These are phyloP conservation scores for Marasmius fiardii DNA, from an alignment of 1,284 basidiomycete species.

Conservation along the genomic window DNA sequence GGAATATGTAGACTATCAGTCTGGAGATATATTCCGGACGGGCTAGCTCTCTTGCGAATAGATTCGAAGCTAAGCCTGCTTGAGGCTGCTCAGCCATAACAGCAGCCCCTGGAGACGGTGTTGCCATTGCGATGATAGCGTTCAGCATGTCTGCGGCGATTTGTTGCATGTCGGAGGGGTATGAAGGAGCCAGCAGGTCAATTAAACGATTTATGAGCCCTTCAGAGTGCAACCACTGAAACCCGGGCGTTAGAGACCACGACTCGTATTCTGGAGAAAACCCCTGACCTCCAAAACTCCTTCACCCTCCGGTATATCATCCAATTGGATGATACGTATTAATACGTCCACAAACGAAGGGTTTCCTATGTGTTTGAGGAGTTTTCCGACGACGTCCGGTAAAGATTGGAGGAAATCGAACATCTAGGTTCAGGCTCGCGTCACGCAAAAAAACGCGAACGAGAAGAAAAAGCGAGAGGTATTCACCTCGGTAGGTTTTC, in stretches of 20 bases:
- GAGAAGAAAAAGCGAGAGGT: conserved; percentile 19
- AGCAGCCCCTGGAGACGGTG: conserved; percentile 78
- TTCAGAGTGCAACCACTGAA: conserved; percentile 85
- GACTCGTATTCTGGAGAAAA: conserved; percentile 22
- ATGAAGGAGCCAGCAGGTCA: conserved; percentile 77
- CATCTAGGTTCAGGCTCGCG: conserved; percentile 61
- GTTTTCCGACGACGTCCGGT: conserved; percentile 79
- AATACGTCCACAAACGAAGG: conserved; percentile 92
- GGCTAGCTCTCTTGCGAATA: conserved; percentile 89
- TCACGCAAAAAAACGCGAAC: conserved; percentile 24
- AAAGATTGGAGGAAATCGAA: conserved; percentile 86
- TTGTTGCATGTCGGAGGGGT: conserved; percentile 79
- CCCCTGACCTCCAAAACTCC: conserved; percentile 82
- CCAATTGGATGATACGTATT: conserved; percentile 88
- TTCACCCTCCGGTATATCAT: conserved; percentile 79
- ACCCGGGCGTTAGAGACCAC: conserved; percentile 20
- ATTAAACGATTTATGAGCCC: conserved; percentile 83
- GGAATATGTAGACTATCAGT: conserved; percentile 80
- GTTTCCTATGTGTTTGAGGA: conserved; percentile 86
- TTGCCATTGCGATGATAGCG: conserved; percentile 92
- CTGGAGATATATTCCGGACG: conserved; percentile 69
- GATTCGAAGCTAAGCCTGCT: conserved; percentile 77
- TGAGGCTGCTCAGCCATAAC: conserved; percentile 40
- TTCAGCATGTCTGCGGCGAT: conserved; percentile 93
- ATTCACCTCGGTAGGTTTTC: conserved; percentile 87